These are phyloP conservation scores for Plantago rigida DNA, from an alignment of 305 asterid species.

Conservation along the genomic window DNA sequence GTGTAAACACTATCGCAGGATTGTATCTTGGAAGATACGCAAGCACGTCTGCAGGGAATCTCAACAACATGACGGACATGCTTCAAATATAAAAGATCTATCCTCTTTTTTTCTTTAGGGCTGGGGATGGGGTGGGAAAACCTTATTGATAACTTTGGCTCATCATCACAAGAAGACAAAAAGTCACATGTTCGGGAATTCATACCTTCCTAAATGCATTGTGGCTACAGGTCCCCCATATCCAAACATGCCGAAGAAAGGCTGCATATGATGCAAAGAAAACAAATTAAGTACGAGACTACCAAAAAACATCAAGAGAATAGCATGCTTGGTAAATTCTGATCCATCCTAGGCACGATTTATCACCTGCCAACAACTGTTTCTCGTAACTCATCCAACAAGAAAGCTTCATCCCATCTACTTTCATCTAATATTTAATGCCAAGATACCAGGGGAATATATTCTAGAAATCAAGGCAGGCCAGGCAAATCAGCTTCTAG, in stretches of 20 bases:
- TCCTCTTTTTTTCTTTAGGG: neutral
- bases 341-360: neutral
- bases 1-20: constrained; percentile 44
- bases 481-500: neutral
- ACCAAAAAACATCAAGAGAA: neutral
- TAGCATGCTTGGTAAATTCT: neutral
- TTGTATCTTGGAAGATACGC: constrained; percentile 61
- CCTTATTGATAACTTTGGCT: neutral
- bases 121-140: neutral
- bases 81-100: neutral
- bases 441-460: neutral
- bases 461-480: neutral
- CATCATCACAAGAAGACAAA: constrained; percentile 10
- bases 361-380: neutral
- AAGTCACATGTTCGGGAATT: constrained; percentile 18
- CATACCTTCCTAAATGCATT: constrained; percentile 74
- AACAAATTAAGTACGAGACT: constrained; percentile 15
- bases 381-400: too few relatives aligned
- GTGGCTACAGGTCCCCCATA: constrained; percentile 76
- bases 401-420: too few relatives aligned
- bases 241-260: constrained; percentile 80
- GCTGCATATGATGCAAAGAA: constrained; percentile 40
- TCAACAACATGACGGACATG: constrained; percentile 13
- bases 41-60: constrained; percentile 37
- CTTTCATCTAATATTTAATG: neutral